Base-by-base conservation (phyloP, 176 grass and related monocot genomes). In the Musa acuminata region DNA sequence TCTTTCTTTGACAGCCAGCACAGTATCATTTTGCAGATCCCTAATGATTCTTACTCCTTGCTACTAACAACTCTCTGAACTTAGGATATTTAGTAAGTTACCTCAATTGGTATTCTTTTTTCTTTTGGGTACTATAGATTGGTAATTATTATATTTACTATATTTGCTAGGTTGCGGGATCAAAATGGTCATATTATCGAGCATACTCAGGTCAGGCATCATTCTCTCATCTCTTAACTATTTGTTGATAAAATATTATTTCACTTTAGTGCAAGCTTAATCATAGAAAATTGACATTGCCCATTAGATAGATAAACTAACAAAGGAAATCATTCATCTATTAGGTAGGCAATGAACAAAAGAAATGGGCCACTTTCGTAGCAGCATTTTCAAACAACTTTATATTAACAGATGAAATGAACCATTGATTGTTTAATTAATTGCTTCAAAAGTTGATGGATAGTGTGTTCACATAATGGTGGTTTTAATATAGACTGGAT, bases 101-200 rank as follows among this genome's bases (percentile, higher is more conserved):
- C 35, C 29, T 68, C 13, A n/a, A 11, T 35, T 14, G 43, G 8
- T 35, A 57, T 12, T 59, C 1, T 2, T 59, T 8, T 75, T 27
- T 25, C 14, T 43, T 43, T 6, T 43, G 35, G 35, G 35, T 43
- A n/a, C 63, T 57, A 21, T 51, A 51, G 24, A 60, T 82, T 71
- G 7, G 14, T 17, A 74, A 64, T 70, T 77, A 54, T 51, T 49
- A 19, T 65, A 43, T 64, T 75, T 43, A 22, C 22, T 85, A 67
- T 62, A 72, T 80, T 86, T 82, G 16, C 23, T 76, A 96, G 94
- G 84, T 85, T 97, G 80, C 16, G 82, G 62, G 57, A 91, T 88
- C 74, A 73, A 55, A 80, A 79, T 48, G 85, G 94, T 53, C 64
- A 79, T 75, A 55, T 93, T 72, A 89, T 97, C 26, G 67, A 85